Percentiles rank a stretch among this genome's conserved stretches.
phyloP scores from a whole-genome alignment of 495 filamentous ascomycete genomes.

The Podospora pseudoanserina region DNA sequence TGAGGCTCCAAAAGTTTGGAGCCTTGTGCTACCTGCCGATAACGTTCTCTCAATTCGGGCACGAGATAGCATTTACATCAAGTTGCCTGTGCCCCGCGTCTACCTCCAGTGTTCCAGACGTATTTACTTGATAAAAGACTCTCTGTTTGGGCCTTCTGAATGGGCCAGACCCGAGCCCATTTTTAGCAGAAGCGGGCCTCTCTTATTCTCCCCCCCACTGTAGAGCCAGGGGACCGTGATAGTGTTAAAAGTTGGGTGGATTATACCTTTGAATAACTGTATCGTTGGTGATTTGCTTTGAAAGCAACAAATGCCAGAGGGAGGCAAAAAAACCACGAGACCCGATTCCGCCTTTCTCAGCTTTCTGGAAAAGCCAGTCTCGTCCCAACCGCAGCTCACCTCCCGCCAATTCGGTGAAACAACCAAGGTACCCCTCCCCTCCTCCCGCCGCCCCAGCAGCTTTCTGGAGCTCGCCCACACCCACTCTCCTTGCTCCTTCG shows the following conservation, averaged over 20 bases:
- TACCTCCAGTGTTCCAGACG: background rate
- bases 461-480: conserved; percentile 18
- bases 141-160: background rate
- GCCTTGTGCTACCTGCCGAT: background rate
- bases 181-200: background rate
- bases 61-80: background rate
- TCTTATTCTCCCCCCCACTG: background rate
- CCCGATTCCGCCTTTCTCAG: background rate
- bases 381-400: conserved; percentile 12
- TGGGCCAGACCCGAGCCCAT: background rate
- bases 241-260: background rate
- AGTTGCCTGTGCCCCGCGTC: background rate
- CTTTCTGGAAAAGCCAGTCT: conserved; percentile 1
- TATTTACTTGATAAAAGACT: background rate
- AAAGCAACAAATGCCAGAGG: background rate
- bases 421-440: conserved; percentile 11
- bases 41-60: background rate
- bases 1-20: background rate
- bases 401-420: conserved; percentile 7
- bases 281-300: background rate
- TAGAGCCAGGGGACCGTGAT: background rate
- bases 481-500: conserved; percentile 2
- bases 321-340: background rate
- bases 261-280: background rate
- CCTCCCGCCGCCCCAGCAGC: conserved; percentile 12